Base-by-base conservation (phyloP, 495 filamentous ascomycete species). In the Penicillium desertorum region DNA sequence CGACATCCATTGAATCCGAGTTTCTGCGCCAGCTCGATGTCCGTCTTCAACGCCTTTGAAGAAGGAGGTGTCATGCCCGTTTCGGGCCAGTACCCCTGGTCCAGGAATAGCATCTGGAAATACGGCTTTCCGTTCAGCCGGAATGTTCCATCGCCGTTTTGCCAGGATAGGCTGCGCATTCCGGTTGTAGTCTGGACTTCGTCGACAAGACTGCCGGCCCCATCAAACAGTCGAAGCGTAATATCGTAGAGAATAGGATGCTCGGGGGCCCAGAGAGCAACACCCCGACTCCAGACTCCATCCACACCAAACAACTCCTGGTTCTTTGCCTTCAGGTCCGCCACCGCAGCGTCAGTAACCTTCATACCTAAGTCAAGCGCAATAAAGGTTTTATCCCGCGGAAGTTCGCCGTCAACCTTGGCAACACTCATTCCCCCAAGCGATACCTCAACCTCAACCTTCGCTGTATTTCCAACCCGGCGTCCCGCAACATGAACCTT, bases 51-150 rank as follows among this genome's bases (percentile, higher is more conserved):
- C 0, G 73, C 70, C 20, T 71, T 68, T 0, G 59, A 60, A 0
- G 71, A 73, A 6, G 73, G 73, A 2, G 71, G 73, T n/a, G 73
- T 76, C 25, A 76, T 36, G 0, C 73, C 73, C 0, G 73, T 76
- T 27, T 68, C 62, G 0, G 66, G 68, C 73, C 73, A 76, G 20
- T 76, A 76, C 2, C 73, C 73, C 32, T 76, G 73, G 29, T 76
- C 73, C 36, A 76, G 50, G 42, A 71, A 68, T 4, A 76, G 53
- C 45, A 66, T 66, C 43, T 76, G 71, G 62, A 76, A 76, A n/a
- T 60, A 58, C 7, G 73, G 73, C 49, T 69, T 70, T 16, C 65
- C 71, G 20, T 76, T 76, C 14, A 76, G 51, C 12, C 68, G 62
- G 65, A 76, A 76, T 1, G 73, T 74, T 2, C 71, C 70, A 52